Percentiles rank a stretch among this genome's conserved stretches.
Conservation (phyloP, 495 filamentous ascomycete species). For the Cenococcum geophilum region DNA sequence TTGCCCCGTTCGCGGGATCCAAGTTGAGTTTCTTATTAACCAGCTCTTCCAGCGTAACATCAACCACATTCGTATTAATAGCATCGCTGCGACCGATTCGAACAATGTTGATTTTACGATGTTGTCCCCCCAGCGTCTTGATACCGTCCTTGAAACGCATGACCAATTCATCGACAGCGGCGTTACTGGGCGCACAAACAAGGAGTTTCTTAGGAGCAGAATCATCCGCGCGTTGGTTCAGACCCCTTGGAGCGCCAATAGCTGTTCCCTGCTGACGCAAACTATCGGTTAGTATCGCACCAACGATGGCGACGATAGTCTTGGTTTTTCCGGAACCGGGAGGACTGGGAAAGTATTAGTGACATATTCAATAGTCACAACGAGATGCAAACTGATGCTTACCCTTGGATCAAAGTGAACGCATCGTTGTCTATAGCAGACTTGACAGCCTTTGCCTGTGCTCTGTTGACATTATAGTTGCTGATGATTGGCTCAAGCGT, state of each 20-base stretch:
- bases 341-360: conserved; percentile 46
- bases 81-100: conserved; percentile 90
- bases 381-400: conserved; percentile 19
- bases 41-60: conserved; percentile 90
- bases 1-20: conserved; percentile 42
- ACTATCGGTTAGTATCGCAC: conserved; percentile 66
- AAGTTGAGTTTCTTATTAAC: conserved; percentile 65
- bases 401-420: conserved; percentile 92
- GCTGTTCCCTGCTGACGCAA: conserved; percentile 37
- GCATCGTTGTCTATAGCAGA: conserved; percentile 91
- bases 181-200: conserved; percentile 94
- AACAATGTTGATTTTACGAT: conserved; percentile 71
- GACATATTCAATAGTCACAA: neutral
- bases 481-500: conserved; percentile 58
- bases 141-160: conserved; percentile 86
- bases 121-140: conserved; percentile 65
- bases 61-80: conserved; percentile 80
- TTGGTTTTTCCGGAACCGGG: conserved; percentile 98
- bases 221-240: conserved; percentile 12
- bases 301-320: conserved; percentile 93
- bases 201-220: conserved; percentile 69
- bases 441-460: conserved; percentile 87
- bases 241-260: conserved; percentile 28
- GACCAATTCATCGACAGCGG: conserved; percentile 92
- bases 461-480: conserved; percentile 77